Evolutionary conservation across 164 flowering plant genomes (phyloP).

Genomic region (Vitis cinerea): DNA sequence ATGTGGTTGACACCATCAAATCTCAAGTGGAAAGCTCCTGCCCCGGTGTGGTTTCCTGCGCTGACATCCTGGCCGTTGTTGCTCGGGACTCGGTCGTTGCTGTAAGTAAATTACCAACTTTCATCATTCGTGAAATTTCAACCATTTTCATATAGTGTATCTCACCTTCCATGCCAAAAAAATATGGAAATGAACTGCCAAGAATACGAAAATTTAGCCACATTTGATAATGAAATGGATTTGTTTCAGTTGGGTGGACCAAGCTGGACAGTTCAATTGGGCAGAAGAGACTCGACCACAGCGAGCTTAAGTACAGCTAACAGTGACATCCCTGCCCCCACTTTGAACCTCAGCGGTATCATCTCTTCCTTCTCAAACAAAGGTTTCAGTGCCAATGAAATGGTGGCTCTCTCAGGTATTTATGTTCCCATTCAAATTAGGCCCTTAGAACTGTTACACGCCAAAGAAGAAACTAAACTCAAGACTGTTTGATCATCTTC

Average conservation of each 20-base stretch:
- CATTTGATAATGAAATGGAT: not conserved
- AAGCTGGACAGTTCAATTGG: conserved; percentile 33
- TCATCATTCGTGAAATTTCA: too few relatives aligned
- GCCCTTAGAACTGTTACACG: too few relatives aligned
- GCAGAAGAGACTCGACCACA: conserved; percentile 42
- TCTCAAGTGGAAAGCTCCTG: not conserved
- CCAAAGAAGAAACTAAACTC: too few relatives aligned
- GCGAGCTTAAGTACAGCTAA: conserved; percentile 41
- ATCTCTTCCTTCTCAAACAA: conserved; percentile 28
- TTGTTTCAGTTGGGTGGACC: conserved; percentile 37
- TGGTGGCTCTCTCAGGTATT: conserved; percentile 39
- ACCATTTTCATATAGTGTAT: too few relatives aligned
- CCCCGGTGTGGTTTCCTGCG: conserved; percentile 11
- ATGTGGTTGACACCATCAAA: conserved; percentile 5
- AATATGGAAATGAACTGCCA: too few relatives aligned
- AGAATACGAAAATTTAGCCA: too few relatives aligned
- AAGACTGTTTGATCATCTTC: too few relatives aligned
- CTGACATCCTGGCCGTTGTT: conserved; percentile 4
- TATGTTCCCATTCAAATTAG: too few relatives aligned
- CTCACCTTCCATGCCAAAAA: too few relatives aligned
- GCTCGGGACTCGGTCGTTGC: conserved; percentile 9
- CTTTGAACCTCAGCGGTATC: conserved; percentile 23
- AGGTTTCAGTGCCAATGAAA: conserved; percentile 31
- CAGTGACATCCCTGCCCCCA: conserved; percentile 30
- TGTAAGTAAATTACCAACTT: not conserved